Evolutionary conservation across 1,284 basidiomycete species (phyloP), one percentile per base, ranked within the genome.

Genomic region (Rhodotorula sp.): DNA sequence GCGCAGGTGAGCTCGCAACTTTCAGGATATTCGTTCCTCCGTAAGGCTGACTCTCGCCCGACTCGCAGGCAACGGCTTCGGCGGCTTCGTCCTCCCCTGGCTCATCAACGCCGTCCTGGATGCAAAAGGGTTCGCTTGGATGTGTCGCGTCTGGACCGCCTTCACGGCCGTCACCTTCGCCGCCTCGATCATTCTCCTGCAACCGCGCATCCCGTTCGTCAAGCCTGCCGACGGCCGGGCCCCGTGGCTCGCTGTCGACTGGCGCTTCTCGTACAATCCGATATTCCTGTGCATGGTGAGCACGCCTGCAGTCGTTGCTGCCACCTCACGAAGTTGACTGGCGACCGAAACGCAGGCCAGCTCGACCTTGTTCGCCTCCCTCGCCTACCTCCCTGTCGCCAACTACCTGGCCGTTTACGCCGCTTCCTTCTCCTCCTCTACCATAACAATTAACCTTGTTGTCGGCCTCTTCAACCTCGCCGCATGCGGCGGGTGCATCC

Each of bases 371-470:
- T 16, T 68, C 57, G 51, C 58, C 7, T 48, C 46, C 0, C 51
- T 68, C 1, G 26, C 67, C 15, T 68, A 59, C 31, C 48, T 68
- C 15, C 67, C 67, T 20, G 67, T 68, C 26, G 31, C 62, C 1
- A 58, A 56, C 30, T 68, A 64, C 58, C 62, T 64, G 24, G 62
- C 67, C 2, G 16, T 37, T 1, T 68, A 64, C 47, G 48, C 67
- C 34, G 5, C 48, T 7, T 44, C 57, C 11, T 52, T 59, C n/a
- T 37, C 60, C 28, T 11, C 20, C 16, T 53, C 56, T 2, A 34
- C 55, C 11, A 48, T 34, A 22, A 62, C 53, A 5, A 44, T 48
- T 9, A 68, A 63, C 48, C 40, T 68, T 20, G 62, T 68, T 47
- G 57, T 58, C 18, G 62, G 62, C 4, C 18, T 56, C 8, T 59